Base-by-base conservation (phyloP, 306 rosid species). In the Vachellia pachyceras region DNA sequence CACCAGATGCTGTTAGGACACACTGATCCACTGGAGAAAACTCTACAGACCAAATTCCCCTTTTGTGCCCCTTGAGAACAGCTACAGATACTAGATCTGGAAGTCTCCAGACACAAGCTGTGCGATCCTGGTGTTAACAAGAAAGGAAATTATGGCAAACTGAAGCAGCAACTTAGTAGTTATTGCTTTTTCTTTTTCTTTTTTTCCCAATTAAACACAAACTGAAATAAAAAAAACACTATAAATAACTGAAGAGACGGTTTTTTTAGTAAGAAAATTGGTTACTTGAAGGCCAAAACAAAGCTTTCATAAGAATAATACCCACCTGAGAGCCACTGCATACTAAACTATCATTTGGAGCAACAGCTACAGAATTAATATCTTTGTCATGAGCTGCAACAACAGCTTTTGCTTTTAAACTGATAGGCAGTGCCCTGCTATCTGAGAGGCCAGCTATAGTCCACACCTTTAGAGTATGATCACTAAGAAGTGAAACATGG, bases 321-420 rank as follows among this genome's bases (percentile, higher is more conserved):
- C 93, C 76, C 80, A 93, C 99, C 99, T 95, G 97, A 46, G 99
- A 95, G 74, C 99, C 99, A 78, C 99, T 95, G 77, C 99, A 95
- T 70, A 88, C 92, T 84, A 95, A 88, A 82, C 92, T 89, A 87
- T 95, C 99, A 84, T 95, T 93, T 60, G 99, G 99, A 79, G 99
- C 94, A 84, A 95, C 85, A 80, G 99, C 98, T 66, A 95, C 85
- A 79, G 96, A 88, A 87, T 95, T 95, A 78, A 95, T 95, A 87
- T 95, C 99, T 86, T 91, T 93, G 81, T 89, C 98, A n/a, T 95
- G 99, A 77, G 99, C 99, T 5, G 94, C 93, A 68, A 95, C 98
- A 79, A 88, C 92, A 58, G 98, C 94, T 82, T 91, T 95, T 77
- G 96, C 96, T 90, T 91, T 91, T 81, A 95, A 91, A 81, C 83